Conservation (phyloP, 2,329 filamentous ascomycete genomes). For the Venturia oleaginea region DNA sequence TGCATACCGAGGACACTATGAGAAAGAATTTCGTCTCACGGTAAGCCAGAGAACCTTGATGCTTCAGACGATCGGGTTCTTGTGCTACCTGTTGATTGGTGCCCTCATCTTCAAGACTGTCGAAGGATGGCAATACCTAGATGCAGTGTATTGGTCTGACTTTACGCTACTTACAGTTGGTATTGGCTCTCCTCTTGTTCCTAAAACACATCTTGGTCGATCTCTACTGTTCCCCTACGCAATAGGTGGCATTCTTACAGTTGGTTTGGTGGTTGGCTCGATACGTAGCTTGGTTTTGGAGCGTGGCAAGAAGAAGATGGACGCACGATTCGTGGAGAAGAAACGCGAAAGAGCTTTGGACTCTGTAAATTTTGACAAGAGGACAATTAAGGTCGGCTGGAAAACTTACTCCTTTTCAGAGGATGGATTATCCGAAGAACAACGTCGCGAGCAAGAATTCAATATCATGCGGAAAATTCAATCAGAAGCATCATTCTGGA, state of each 20-base stretch:
- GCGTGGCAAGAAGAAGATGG: conserved; percentile 42
- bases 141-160: conserved; percentile 48
- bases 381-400: conserved; percentile 37
- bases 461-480: conserved; percentile 34
- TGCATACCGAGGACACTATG: conserved; percentile 44
- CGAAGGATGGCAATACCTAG: conserved; percentile 45
- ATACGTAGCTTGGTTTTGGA: conserved; percentile 43
- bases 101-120: conserved; percentile 39
- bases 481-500: conserved; percentile 25
- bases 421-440: conserved; percentile 29
- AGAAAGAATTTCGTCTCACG: conserved; percentile 48
- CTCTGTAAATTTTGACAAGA: conserved; percentile 29
- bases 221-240: conserved; percentile 46
- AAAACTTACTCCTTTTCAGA: conserved; percentile 30
- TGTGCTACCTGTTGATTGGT: conserved; percentile 39
- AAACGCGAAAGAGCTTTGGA: conserved; percentile 35
- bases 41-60: conserved; percentile 47
- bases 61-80: conserved; percentile 43
- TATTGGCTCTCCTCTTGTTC: conserved; percentile 42
- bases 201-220: conserved; percentile 40
- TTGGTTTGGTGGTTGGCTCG: conserved; percentile 47
- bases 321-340: conserved; percentile 41
- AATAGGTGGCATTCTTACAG: conserved; percentile 44
- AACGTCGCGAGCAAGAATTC: conserved; percentile 41
- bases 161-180: conserved; percentile 49